Percentiles rank a stretch among this genome's conserved stretches.
Conservation (phyloP, 148 eudicot species). For the Amaranthus palmeri region DNA sequence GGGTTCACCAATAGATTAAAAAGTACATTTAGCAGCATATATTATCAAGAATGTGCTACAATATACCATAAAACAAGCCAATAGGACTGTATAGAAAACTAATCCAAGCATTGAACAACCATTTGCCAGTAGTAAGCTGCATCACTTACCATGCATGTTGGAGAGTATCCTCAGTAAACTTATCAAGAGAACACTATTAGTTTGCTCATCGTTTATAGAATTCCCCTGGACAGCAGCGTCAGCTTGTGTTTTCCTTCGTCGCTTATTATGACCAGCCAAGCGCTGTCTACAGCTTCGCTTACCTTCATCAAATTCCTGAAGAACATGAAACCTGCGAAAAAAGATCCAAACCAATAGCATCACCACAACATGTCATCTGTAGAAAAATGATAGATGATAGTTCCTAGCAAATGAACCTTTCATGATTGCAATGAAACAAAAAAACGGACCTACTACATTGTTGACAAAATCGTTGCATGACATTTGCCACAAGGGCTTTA, state of each 20-base stretch:
- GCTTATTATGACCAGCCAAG: slow-evolving; percentile 81
- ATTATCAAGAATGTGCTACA: neutral
- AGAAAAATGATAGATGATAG: neutral
- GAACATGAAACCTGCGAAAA: slow-evolving; percentile 67
- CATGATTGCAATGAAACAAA: neutral
- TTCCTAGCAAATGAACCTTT: neutral
- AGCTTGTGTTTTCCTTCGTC: slow-evolving; percentile 86
- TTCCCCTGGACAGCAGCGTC: slow-evolving; percentile 35
- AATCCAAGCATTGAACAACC: neutral
- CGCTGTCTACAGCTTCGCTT: slow-evolving; percentile 91
- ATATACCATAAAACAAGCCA: neutral
- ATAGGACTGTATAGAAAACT: neutral
- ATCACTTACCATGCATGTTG: slow-evolving; percentile 54
- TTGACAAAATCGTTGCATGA: slow-evolving; percentile 86
- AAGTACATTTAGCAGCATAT: neutral
- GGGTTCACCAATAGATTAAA: neutral
- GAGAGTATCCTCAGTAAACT: slow-evolving; percentile 69
- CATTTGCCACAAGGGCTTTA: slow-evolving; percentile 57
- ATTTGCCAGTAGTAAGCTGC: neutral
- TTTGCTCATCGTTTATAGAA: slow-evolving; percentile 47
- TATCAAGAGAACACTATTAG: slow-evolving; percentile 48
- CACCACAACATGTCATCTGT: neutral
- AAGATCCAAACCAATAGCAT: neutral
- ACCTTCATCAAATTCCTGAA: slow-evolving; percentile 86
- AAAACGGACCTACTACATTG: slow-evolving; percentile 78